Base-by-base conservation (phyloP, 805 yeast genomes). In the Osmozyma mogii region DNA sequence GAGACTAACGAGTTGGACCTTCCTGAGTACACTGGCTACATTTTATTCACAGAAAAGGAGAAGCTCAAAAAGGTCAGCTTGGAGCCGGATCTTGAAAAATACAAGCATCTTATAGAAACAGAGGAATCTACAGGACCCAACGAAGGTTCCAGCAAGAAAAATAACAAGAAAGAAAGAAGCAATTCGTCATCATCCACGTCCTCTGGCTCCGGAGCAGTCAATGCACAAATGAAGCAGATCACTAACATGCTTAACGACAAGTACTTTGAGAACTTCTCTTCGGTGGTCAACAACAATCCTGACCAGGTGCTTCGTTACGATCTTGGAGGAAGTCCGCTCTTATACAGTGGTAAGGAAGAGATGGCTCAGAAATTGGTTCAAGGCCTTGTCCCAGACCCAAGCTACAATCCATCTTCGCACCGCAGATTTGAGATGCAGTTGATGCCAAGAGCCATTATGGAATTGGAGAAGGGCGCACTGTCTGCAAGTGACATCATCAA, bases 371-470 rank as follows among this genome's bases (percentile, higher is more conserved):
- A 68, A 25, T 59, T 74, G 9, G 35, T 43, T 24, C 49, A 25
- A 47, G 46, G 16, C 37, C 45, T 54, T 8, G 56, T 83, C 7
- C 85, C 94, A 8, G 54, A 45, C 0, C 82, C 84, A 3, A 68
- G 70, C 2, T 75, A 59, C 41, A 72, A 80, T 36, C 84, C 84
- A 5, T 55, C 76, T 19, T 65, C 78, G 12, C 24, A 37, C 9
- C 67, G 89, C 41, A 70, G 69, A 18, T 82, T 85, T 48, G 98
- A 92, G 54, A 58, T 89, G 34, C 98, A 92, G 51, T 54, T 92
- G 31, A 89, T 89, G 96, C 98, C 98, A 2, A 84, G 84, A 50
- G 74, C 87, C 30, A 89, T 92, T 30, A 64, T 84, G 29, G 89
- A 84, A 45, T 64, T 92, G 25, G 96, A 89, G 49, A 29, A 31